Base-by-base conservation (phyloP, 164 flowering plant species). In the Sedum album region DNA sequence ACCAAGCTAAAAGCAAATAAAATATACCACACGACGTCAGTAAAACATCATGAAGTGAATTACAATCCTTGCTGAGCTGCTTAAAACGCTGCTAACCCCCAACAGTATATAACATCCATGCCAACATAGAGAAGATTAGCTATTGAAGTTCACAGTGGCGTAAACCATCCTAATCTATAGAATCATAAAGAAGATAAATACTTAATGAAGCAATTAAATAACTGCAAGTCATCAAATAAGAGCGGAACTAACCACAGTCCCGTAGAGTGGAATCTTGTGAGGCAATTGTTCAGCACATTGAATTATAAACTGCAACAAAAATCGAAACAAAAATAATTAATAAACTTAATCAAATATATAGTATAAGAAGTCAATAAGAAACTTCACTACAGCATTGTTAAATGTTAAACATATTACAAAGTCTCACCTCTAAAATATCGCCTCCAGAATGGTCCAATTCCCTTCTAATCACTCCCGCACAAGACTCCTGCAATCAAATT, bases 271-370 rank as follows among this genome's bases (percentile, higher is more conserved):
- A 74, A 87, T 78, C 84, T 95, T 95, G 82, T 95, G 99, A 65
- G 99, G 99, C 79, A 95, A 67, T 74, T 92, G 96, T 68, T 90
- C 91, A 4, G 88, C 86, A 70, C 98, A 95, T 49, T 92, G 86
- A 31, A 95, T 83, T 76, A 95, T 77, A 71, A 82, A 90, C 97
- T 92, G 89, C 67, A 78, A 4, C 42, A 39, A 10, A 39, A 10
- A 39, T 4, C 28, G 10, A 25, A 7, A 26, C 20, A 55, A 38
- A 33, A 8, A 31, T 21, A 57, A 53, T 31, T 13, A 7, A n/a
- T n/a, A n/a, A n/a, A n/a, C n/a, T n/a, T n/a, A n/a, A n/a, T n/a
- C n/a, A n/a, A n/a, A n/a, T n/a, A n/a, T n/a, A n/a, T n/a, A n/a
- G n/a, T 18, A 10, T 51, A 35, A 18, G 2, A 55, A 53, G 0